phyloP scores from a whole-genome alignment of 2,329 filamentous ascomycete species.

The Fusarium buharicum region DNA sequence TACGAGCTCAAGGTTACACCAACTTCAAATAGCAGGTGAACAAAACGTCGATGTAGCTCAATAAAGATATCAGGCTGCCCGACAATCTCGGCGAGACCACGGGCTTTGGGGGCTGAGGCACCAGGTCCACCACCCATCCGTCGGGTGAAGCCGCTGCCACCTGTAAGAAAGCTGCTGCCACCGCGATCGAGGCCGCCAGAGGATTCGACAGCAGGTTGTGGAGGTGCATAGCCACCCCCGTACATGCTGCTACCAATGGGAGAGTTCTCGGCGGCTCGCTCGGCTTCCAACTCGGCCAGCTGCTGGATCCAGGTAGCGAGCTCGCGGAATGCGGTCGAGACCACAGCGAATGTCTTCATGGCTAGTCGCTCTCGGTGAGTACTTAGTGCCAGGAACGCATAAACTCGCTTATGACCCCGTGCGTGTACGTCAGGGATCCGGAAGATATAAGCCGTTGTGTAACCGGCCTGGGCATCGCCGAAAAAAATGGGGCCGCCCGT shows the following conservation, averaged over 20 bases:
- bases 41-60: conserved; percentile 72
- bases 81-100: conserved; percentile 72
- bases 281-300: conserved; percentile 71
- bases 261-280: conserved; percentile 61
- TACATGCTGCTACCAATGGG: conserved; percentile 55
- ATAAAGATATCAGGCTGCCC: conserved; percentile 76
- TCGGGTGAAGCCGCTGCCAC: conserved; percentile 66
- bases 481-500: conserved; percentile 76
- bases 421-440: conserved; percentile 75
- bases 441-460: conserved; percentile 77
- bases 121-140: conserved; percentile 68
- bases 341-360: conserved; percentile 73
- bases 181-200: conserved; percentile 52
- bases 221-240: conserved; percentile 48
- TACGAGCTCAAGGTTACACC: conserved; percentile 64
- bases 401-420: conserved; percentile 74
- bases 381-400: conserved; percentile 73
- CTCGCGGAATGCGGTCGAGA: conserved; percentile 71
- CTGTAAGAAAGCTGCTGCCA: conserved; percentile 66
- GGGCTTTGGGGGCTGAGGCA: conserved; percentile 65
- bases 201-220: conserved; percentile 46
- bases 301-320: conserved; percentile 73
- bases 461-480: conserved; percentile 71
- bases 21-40: conserved; percentile 69
- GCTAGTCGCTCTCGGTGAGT: conserved; percentile 72